These are phyloP conservation scores for Thalassiosira hispida DNA, from an alignment of 352 stramenopile genomes.

Conservation along the genomic window DNA sequence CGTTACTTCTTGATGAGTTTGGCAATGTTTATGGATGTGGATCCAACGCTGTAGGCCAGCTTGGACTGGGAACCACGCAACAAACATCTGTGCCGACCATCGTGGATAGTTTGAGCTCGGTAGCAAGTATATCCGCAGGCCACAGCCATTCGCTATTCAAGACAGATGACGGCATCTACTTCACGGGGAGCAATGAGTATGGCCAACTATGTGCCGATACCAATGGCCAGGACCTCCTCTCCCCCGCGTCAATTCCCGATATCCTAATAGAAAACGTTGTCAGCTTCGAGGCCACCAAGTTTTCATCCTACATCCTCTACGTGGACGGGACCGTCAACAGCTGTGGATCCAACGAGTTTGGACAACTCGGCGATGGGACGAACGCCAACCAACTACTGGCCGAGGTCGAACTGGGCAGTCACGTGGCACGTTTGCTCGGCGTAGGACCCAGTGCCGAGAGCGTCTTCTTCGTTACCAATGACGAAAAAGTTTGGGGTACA, in stretches of 20 bases:
- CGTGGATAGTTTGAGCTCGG: slow-evolving; percentile 9
- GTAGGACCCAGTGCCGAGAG: slow-evolving; percentile 49
- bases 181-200: slow-evolving; percentile 53
- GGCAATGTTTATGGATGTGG: slow-evolving; percentile 25
- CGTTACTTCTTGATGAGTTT: slow-evolving; percentile 22
- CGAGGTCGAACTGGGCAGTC: slow-evolving; percentile 16
- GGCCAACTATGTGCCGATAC: slow-evolving; percentile 43
- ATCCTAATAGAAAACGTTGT: slow-evolving; percentile 8
- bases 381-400: slow-evolving; percentile 39
- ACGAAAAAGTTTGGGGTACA: slow-evolving; percentile 43
- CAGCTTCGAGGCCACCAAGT: slow-evolving; percentile 36
- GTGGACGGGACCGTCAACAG: slow-evolving; percentile 37
- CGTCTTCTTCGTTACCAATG: slow-evolving; percentile 51
- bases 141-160: slow-evolving; percentile 49
- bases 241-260: slow-evolving; percentile 12
- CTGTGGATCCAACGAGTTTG: slow-evolving; percentile 50
- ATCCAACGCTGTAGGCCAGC: slow-evolving; percentile 37
- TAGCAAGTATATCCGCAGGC: slow-evolving; percentile 47
- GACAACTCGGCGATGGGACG: slow-evolving; percentile 55
- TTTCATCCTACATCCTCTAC: slow-evolving; percentile 51
- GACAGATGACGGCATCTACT: slow-evolving; percentile 35
- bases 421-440: slow-evolving; percentile 33
- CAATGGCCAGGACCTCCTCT: slow-evolving; percentile 16
- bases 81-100: slow-evolving; percentile 19
- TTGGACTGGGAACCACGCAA: slow-evolving; percentile 35